phyloP scores from a whole-genome alignment of 306 rosid species.

The Luffa acutangula region DNA sequence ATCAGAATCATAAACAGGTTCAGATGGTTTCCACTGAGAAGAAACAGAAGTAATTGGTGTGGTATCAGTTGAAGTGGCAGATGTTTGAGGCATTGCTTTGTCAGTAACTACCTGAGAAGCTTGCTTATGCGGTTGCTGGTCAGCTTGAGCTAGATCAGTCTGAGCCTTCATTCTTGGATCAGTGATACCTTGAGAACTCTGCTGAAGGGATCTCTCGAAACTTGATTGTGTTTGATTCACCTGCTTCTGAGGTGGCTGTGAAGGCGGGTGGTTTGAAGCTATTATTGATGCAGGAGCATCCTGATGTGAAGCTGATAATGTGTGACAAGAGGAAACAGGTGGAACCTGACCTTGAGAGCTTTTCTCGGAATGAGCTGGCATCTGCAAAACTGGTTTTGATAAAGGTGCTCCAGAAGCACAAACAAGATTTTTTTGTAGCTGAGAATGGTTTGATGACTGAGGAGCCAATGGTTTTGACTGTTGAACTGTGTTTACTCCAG shows the following conservation, averaged over 20 bases:
- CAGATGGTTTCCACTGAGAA: conserved; percentile 70
- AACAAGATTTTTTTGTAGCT: conserved; percentile 55
- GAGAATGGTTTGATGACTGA: conserved; percentile 59
- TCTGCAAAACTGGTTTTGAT: conserved; percentile 52
- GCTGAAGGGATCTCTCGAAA: conserved; percentile 55
- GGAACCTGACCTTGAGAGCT: conserved; percentile 50
- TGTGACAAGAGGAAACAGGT: conserved; percentile 38
- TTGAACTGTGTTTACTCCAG: conserved; percentile 54
- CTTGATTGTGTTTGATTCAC: conserved; percentile 48
- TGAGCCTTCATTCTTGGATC: conserved; percentile 47
- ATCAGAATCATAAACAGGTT: conserved; percentile 40
- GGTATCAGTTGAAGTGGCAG: conserved; percentile 35
- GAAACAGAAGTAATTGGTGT: conserved; percentile 32
- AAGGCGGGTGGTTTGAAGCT: conserved; percentile 49
- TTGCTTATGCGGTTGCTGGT: conserved; percentile 47
- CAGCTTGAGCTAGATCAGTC: conserved; percentile 45
- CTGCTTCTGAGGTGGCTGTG: conserved; percentile 52
- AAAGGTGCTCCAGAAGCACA: conserved; percentile 42
- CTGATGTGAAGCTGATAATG: conserved; percentile 40
- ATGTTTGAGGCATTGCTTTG: conserved; percentile 37
- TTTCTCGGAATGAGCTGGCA: conserved; percentile 55
- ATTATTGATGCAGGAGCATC: conserved; percentile 23
- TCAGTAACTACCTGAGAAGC: conserved; percentile 36
- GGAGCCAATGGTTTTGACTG: conserved; percentile 53
- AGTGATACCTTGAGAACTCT: conserved; percentile 43